These are phyloP conservation scores for Ophiocordyceps polyrhachis-furcata DNA, from an alignment of 2,329 filamentous ascomycete genomes.

Conservation along the genomic window DNA sequence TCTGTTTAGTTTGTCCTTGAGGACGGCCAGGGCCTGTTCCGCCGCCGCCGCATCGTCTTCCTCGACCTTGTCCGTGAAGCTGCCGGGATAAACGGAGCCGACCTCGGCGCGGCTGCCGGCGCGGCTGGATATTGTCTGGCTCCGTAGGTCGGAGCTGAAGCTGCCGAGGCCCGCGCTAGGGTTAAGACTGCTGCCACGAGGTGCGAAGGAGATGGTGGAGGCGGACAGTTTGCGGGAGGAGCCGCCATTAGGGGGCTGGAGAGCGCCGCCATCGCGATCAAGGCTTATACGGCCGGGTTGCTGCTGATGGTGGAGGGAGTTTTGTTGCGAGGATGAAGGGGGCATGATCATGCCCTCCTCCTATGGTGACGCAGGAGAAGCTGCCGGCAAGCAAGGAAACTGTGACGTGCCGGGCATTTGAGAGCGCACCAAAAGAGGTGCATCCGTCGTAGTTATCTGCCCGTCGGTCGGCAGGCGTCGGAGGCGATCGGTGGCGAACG, in stretches of 20 bases:
- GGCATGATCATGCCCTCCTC: constrained; percentile 14
- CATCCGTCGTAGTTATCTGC: constrained; percentile 15
- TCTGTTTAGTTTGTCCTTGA: constrained; percentile 76
- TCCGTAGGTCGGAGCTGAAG: constrained; percentile 76
- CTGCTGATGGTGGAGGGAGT: constrained; percentile 18
- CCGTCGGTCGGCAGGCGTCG: neutral
- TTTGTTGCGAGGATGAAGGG: constrained; percentile 17
- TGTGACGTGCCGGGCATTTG: constrained; percentile 17
- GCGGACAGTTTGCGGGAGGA: constrained; percentile 27
- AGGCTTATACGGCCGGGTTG: constrained; percentile 21
- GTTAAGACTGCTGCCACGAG: constrained; percentile 51
- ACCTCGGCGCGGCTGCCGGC: constrained; percentile 18
- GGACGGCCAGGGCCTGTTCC: constrained; percentile 55
- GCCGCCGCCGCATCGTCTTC: constrained; percentile 39
- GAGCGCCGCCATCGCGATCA: constrained; percentile 32
- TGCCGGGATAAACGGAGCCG: constrained; percentile 16
- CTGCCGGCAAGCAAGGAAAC: constrained; percentile 15
- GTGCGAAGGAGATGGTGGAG: constrained; percentile 41
- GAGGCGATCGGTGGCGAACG: neutral
- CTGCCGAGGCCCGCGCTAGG: constrained; percentile 59
- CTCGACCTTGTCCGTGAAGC: constrained; percentile 36
- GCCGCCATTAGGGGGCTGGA: constrained; percentile 30
- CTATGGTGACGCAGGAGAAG: constrained; percentile 12
- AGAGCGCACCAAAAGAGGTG: constrained; percentile 17
- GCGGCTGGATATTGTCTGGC: constrained; percentile 32